Evolutionary conservation across 2,329 filamentous ascomycete species (phyloP).

Genomic region (Colletotrichum karsti): DNA sequence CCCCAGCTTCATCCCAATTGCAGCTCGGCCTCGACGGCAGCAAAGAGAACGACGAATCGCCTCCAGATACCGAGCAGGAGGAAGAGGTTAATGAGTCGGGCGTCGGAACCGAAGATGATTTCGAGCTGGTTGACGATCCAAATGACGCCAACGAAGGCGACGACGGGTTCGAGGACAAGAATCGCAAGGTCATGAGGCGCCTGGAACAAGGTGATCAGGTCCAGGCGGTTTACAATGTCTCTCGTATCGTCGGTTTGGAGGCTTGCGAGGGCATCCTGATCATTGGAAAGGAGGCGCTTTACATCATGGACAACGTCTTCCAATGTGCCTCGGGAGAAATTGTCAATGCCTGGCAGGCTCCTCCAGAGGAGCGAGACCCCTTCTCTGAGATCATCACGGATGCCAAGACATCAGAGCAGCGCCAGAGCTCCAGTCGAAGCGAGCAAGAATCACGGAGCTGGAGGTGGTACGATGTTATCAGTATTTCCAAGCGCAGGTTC

Average conservation of each 20-base stretch:
- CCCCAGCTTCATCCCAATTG: slow-evolving; percentile 31
- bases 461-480: slow-evolving; percentile 94
- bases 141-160: slow-evolving; percentile 80
- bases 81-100: slow-evolving; percentile 36
- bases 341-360: slow-evolving; percentile 94
- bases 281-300: slow-evolving; percentile 89
- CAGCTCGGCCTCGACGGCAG: slow-evolving; percentile 28
- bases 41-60: slow-evolving; percentile 21
- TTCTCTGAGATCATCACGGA: slow-evolving; percentile 94
- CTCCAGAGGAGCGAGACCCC: slow-evolving; percentile 89
- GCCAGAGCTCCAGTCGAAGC: slow-evolving; percentile 59
- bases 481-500: slow-evolving; percentile 94
- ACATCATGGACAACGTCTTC: slow-evolving; percentile 96
- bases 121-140: slow-evolving; percentile 94
- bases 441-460: slow-evolving; percentile 90
- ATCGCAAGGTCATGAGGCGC: slow-evolving; percentile 95
- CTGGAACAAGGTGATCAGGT: slow-evolving; percentile 91
- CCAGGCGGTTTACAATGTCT: slow-evolving; percentile 94
- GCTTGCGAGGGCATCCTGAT: slow-evolving; percentile 94
- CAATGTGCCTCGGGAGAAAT: slow-evolving; percentile 95
- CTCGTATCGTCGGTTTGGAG: slow-evolving; percentile 91
- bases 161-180: slow-evolving; percentile 93
- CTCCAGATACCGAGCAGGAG: slow-evolving; percentile 35
- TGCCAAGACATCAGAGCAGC: slow-evolving; percentile 68
- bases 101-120: slow-evolving; percentile 80